A percentile compares a stretch with the other conserved stretches of the same genome.
phyloP scores from a whole-genome alignment of 2,329 filamentous ascomycete genomes.

The Colletotrichum graminicola region DNA sequence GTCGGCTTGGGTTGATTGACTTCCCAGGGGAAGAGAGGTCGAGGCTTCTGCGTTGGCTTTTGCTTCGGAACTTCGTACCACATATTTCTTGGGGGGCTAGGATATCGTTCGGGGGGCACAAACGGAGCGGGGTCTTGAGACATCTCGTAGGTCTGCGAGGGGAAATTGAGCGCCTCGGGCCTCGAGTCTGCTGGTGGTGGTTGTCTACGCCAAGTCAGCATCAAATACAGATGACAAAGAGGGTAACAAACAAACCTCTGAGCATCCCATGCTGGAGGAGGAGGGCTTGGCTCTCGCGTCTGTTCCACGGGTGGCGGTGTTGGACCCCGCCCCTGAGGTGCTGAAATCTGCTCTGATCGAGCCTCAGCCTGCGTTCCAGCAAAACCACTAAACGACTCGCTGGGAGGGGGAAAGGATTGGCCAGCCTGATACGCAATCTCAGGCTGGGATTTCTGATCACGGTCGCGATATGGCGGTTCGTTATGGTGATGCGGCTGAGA shows the following conservation, averaged over 20 bases:
- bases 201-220: slow-evolving; percentile 61
- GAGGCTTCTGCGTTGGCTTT: slow-evolving; percentile 66
- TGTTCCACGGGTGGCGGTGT: slow-evolving; percentile 51
- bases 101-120: slow-evolving; percentile 80
- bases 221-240: not conserved
- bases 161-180: slow-evolving; percentile 89
- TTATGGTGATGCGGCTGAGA: slow-evolving; percentile 36
- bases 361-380: slow-evolving; percentile 64
- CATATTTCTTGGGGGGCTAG: slow-evolving; percentile 88
- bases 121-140: slow-evolving; percentile 81
- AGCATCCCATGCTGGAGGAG: slow-evolving; percentile 63
- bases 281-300: slow-evolving; percentile 53
- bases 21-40: slow-evolving; percentile 94
- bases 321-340: slow-evolving; percentile 28
- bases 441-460: slow-evolving; percentile 43
- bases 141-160: slow-evolving; percentile 84
- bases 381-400: slow-evolving; percentile 52
- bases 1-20: slow-evolving; percentile 70
- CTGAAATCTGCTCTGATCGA: slow-evolving; percentile 55
- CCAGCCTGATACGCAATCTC: slow-evolving; percentile 43
- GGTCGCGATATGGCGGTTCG: slow-evolving; percentile 30
- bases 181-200: slow-evolving; percentile 74
- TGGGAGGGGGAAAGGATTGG: slow-evolving; percentile 46
- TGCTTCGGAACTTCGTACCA: slow-evolving; percentile 85
- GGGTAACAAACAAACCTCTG: slow-evolving; percentile 58